phyloP scores from a whole-genome alignment of 1,139 yeast genomes.

The Blastobotrys buckinghamii region DNA sequence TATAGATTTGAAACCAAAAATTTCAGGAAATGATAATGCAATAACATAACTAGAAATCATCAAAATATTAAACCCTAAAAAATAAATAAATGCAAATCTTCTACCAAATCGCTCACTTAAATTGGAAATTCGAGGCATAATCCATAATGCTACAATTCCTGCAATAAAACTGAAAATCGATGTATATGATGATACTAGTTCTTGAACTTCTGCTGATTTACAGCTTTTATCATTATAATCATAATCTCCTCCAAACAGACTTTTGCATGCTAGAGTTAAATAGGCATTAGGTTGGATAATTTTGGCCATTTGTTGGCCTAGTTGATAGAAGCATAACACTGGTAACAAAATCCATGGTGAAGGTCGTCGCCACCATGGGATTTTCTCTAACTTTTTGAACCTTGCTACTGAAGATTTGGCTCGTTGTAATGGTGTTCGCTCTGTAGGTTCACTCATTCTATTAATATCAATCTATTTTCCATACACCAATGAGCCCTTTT shows the following conservation, averaged over 20 bases:
- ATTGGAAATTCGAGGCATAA: constrained; percentile 5
- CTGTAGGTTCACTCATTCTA: background rate
- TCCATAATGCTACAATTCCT: constrained; percentile 3
- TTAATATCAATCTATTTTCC: no score
- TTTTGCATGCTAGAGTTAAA: constrained; percentile 3
- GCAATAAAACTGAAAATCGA: background rate
- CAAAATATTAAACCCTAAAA: background rate
- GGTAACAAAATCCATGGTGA: constrained; percentile 4
- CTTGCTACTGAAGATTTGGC: background rate
- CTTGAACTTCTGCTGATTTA: constrained; percentile 2
- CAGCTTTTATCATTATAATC: constrained; percentile 2
- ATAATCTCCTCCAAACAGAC: background rate
- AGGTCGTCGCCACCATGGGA: constrained; percentile 7
- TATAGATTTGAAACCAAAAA: background rate
- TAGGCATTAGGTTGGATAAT: constrained; percentile 1
- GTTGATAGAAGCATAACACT: background rate
- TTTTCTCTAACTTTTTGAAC: background rate
- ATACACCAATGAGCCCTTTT: no score
- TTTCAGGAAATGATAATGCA: background rate
- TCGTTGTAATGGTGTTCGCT: background rate
- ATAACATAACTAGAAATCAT: background rate
- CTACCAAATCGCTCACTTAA: constrained; percentile 3
- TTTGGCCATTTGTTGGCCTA: constrained; percentile 1
- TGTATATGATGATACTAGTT: constrained; percentile 1
- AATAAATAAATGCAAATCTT: background rate